Conservation (phyloP, 805 yeast genomes). For the Cyberlindnera maclurae region DNA sequence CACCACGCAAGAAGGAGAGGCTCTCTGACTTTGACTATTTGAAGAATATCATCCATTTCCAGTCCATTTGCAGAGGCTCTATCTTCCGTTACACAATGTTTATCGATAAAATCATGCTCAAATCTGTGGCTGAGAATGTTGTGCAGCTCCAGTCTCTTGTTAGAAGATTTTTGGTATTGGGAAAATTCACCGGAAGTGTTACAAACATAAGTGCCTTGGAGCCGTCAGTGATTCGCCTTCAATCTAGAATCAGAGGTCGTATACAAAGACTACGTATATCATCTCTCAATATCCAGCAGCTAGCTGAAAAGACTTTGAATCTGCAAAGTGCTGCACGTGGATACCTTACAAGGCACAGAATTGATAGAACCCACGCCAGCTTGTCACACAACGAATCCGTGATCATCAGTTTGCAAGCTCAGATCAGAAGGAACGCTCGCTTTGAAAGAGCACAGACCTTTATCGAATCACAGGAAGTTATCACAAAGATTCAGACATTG, state of each 20-base stretch:
- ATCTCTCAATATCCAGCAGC: constrained; percentile 7
- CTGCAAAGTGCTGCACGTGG: constrained; percentile 43
- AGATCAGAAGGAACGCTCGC: constrained; percentile 11
- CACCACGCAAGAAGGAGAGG: constrained; percentile 16
- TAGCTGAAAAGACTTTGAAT: constrained; percentile 8
- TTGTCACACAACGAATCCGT: constrained; percentile 13
- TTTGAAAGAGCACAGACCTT: constrained; percentile 1
- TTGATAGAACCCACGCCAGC: constrained; percentile 11
- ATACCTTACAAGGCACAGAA: constrained; percentile 22
- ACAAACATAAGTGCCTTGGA: constrained; percentile 19
- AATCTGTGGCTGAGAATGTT: constrained; percentile 46
- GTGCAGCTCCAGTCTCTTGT: constrained; percentile 41
- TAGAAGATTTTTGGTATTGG: constrained; percentile 39
- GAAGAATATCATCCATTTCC: constrained; percentile 42
- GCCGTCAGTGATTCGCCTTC: constrained; percentile 24
- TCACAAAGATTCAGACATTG: constrained; percentile 30
- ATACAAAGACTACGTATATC: constrained; percentile 12
- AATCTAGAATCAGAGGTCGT: constrained; percentile 30
- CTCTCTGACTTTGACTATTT: constrained; percentile 19
- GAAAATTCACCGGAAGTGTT: constrained; percentile 21
- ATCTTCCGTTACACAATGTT: constrained; percentile 55
- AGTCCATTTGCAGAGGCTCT: constrained; percentile 67
- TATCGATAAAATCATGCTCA: constrained; percentile 55
- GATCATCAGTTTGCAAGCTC: constrained; percentile 13
- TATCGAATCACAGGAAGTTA: constrained; percentile 8